These are phyloP conservation scores for Sclerotinia subarctica DNA, from an alignment of 2,329 filamentous ascomycete species.

Conservation along the genomic window DNA sequence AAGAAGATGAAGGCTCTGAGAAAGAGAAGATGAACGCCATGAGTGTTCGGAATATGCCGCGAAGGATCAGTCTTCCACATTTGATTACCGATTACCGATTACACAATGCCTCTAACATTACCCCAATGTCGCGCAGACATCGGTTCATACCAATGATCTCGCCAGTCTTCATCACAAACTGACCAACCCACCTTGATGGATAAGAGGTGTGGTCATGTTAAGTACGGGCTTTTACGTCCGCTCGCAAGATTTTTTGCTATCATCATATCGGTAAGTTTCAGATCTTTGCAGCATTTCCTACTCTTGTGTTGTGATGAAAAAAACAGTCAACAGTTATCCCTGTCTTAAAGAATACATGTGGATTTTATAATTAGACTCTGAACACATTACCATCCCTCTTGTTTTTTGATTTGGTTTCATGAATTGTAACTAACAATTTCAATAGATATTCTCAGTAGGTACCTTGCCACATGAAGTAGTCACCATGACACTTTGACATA, in stretches of 20 bases:
- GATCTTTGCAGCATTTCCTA: neutral
- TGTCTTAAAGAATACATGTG: constrained; percentile 22
- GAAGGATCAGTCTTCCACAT: neutral
- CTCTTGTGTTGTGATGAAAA: constrained; percentile 20
- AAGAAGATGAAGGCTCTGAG: constrained; percentile 63
- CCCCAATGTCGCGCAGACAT: neutral
- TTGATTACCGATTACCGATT: neutral
- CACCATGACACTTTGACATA: neutral
- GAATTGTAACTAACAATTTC: constrained; percentile 4
- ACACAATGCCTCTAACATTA: neutral
- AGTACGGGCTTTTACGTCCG: neutral
- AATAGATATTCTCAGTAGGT: constrained; percentile 11
- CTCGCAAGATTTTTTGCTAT: neutral
- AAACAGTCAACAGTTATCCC: constrained; percentile 23
- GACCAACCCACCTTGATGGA: neutral
- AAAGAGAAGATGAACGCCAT: constrained; percentile 24
- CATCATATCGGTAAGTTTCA: constrained; percentile 11
- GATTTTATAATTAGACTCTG: constrained; percentile 24
- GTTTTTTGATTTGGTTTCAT: constrained; percentile 1
- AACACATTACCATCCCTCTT: constrained; percentile 8
- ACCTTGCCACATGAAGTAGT: neutral
- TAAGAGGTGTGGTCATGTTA: neutral
- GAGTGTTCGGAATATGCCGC: neutral
- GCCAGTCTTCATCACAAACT: neutral
- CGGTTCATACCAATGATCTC: neutral